Base-by-base conservation (phyloP, 352 stramenopile genomes). In the Thalassiosira tumida region DNA sequence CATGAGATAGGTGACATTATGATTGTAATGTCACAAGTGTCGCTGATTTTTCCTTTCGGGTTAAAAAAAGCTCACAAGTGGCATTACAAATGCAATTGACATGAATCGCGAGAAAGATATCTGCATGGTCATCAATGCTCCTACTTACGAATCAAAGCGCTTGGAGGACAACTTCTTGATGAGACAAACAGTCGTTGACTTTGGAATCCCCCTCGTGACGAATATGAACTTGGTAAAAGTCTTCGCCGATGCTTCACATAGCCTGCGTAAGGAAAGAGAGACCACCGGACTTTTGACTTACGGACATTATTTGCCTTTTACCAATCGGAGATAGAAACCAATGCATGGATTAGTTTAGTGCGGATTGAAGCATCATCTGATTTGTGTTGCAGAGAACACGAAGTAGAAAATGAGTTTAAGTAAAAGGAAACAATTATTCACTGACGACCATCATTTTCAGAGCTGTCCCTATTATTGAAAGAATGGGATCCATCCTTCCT, bases 221-320 rank as follows among this genome's bases (percentile, higher is more conserved):
- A 99, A 99, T 95, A 97, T 99, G 93, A 99, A 99, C 96, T 98
- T 98, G 85, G 98, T 98, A n/a, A 97, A 99, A 81, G 94, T 99
- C 51, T 99, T 99, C 82, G 97, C 98, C 33, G 97, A 99, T 93
- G 93, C 95, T 62, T 89, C 95, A 15, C 89, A 96, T 67, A n/a
- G n/a, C n/a, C 97, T 98, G 87, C 97, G 99, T 96, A 98, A 99
- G 93, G 96, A 98, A 86, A 96, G 98, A 95, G 94, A 98, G 79
- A 89, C 99, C 88, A 95, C 98, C 78, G 98, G 98, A 21, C 95
- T n/a, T n/a, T 99, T 33, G 97, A 99, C 83, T 95, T 98, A 26
- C 96, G 98, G 90, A 99, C 97, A 88, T 96, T 99, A 69, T 99
- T 99, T 92, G 98, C 99, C 90, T 99, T 99, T 93, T 99, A 99